Base-by-base conservation (phyloP, 805 yeast genomes). In the Tanozyma kutaoensis region DNA sequence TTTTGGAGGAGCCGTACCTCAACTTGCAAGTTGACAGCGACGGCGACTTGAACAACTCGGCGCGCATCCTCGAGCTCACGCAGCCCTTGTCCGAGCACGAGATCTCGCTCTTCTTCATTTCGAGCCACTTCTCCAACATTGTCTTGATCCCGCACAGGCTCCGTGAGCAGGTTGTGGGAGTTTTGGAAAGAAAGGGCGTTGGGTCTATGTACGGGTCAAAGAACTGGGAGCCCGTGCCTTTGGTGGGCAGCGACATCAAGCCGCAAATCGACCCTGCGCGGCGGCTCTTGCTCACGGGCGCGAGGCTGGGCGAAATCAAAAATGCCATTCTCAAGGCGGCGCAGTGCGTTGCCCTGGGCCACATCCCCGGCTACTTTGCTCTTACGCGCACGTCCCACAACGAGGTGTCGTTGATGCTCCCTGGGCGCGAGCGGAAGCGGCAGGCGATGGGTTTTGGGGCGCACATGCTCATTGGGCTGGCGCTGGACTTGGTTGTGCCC, bases 121-220 rank as follows among this genome's bases (percentile, higher is more conserved):
- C 74, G 12, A 69, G 74, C 19, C 76, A 74, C 46, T 73, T 71
- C 45, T 65, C 72, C 22, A 79, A 74, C 45, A 67, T 69, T 25
- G 73, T 75, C 14, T 50, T 75, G 25, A 58, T 73, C n/a, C 82
- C 82, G 0, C 45, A 43, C 20, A 38, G 42, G 5, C 53, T 58
- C 5, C 58, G 61, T 33, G 53, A 48, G 1, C 54, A 58, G 30
- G 78, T 71, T 2, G 45, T 66, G 4, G 39, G 43, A 17, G 58
- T 70, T 3, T 45, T 74, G 22, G 55, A 62, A 12, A 47, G 48
- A 19, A 50, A 55, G 23, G 52, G 58, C 23, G 69, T 67, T 38
- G 45, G 46, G 21, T 66, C 17, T 7, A 15, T 7, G 7, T 15
- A 5, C 17, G 7, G 17, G 7, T 15, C 7, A 7, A 5, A 5